phyloP scores from a whole-genome alignment of 2,329 filamentous ascomycete genomes.

The Bipolaris cookei region DNA sequence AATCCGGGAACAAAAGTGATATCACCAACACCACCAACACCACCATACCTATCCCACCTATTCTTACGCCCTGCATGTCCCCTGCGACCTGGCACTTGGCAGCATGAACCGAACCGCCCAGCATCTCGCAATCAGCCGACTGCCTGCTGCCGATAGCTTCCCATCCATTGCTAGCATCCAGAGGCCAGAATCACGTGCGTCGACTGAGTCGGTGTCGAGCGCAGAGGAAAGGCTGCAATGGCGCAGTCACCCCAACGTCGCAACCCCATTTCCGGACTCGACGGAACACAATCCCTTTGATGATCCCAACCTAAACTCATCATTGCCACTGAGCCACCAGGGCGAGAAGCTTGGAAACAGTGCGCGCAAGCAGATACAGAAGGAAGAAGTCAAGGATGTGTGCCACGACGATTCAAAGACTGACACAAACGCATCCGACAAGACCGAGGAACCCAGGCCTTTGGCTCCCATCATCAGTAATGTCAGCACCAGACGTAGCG shows the following conservation, averaged over 20 bases:
- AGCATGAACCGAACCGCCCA: slow-evolving; percentile 15
- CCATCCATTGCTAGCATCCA: slow-evolving; percentile 6
- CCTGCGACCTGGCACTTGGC: slow-evolving; percentile 14
- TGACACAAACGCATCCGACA: slow-evolving; percentile 3
- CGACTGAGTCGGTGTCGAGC: slow-evolving; percentile 25
- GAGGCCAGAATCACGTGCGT: slow-evolving; percentile 2
- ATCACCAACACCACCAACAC: slow-evolving; percentile 3
- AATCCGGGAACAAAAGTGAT: slow-evolving; percentile 1
- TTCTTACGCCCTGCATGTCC: slow-evolving; percentile 11
- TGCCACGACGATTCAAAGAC: slow-evolving; percentile 1
- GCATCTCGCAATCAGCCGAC: slow-evolving; percentile 11
- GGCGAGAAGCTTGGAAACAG: neutral
- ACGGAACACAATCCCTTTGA: slow-evolving; percentile 30
- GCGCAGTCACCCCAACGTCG: slow-evolving; percentile 31
- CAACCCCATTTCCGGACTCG: slow-evolving; percentile 24
- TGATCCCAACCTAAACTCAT: slow-evolving; percentile 8
- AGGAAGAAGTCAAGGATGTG: slow-evolving; percentile 6
- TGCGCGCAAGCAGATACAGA: slow-evolving; percentile 2
- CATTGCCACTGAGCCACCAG: slow-evolving; percentile 2
- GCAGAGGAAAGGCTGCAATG: slow-evolving; percentile 32
- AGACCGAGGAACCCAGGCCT: slow-evolving; percentile 3
- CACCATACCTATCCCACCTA: neutral
- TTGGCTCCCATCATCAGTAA: slow-evolving; percentile 3
- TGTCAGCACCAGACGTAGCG: slow-evolving; percentile 6
- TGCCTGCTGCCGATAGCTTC: slow-evolving; percentile 12